Base-by-base conservation (phyloP, 306 rosid species). In the Cicer chorassanicum region DNA sequence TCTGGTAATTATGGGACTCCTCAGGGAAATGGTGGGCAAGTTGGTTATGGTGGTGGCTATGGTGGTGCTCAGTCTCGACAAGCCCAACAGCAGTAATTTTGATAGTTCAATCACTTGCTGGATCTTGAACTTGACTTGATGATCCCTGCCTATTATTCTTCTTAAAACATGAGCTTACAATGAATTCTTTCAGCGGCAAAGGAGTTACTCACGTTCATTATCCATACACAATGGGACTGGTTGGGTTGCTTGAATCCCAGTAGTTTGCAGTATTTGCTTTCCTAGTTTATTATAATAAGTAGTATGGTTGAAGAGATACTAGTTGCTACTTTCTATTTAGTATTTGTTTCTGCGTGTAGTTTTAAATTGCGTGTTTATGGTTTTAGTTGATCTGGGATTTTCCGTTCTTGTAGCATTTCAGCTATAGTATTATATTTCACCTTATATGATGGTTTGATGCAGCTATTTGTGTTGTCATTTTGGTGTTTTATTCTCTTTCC, bases 241-340 rank as follows among this genome's bases (percentile, higher is more conserved):
- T 92, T 91, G 98, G 87, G 84, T 87, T 95, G 97, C 97, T 90
- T 90, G 88, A 90, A 89, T 88, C 95, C 93, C 82, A 89, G 86
- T 89, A 90, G 91, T 81, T 92, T 88, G 91, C 95, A 78, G 91
- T 88, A 88, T 86, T 84, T 86, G 90, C 87, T 92, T 87, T 81
- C 73, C 80, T 92, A 89, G 96, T 84, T 87, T 84, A 86, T 84
- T 85, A 87, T 85, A 87, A 92, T 95, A 95, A 95, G 86, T 95
- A 87, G 91, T 83, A 68, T 84, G 86, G 82, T 84, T 89, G 78
- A 86, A 59, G 85, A 86, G 90, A 75, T 89, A 81, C 86, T 87
- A 84, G 92, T 86, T 90, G 85, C 84, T 89, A 83, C 84, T 84
- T 83, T 74, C 69, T 83, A 80, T 90, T 86, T 85, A 89, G 82